phyloP scores from a whole-genome alignment of 345 rosid genomes.

The Corchorus olitorius region DNA sequence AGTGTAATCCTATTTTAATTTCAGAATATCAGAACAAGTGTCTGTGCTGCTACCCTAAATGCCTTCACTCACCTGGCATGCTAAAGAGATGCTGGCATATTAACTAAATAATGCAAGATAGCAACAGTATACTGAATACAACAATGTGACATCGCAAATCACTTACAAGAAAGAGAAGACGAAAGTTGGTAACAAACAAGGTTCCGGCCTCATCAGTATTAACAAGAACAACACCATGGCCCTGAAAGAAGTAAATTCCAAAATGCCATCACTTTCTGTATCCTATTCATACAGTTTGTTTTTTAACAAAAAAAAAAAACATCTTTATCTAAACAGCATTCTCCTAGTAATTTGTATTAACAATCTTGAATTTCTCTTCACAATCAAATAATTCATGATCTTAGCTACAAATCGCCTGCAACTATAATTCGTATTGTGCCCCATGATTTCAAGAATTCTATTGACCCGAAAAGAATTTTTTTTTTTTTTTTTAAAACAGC shows the following conservation, averaged over 20 bases:
- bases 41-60: neutral
- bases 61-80: neutral
- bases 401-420: neutral
- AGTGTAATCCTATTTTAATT: neutral
- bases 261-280: neutral
- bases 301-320: neutral
- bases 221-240: conserved; percentile 79
- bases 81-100: conserved; percentile 7
- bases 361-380: neutral
- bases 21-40: neutral
- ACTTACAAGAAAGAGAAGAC: conserved; percentile 90
- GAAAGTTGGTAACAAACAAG: conserved; percentile 84
- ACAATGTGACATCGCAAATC: neutral
- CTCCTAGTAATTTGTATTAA: neutral
- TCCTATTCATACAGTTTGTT: neutral
- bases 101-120: conserved; percentile 12
- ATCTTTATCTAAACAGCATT: neutral
- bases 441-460: neutral
- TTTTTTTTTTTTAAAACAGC: neutral
- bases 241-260: conserved; percentile 48
- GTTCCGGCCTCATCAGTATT: conserved; percentile 86
- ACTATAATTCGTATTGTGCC: neutral
- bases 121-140: neutral
- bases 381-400: neutral
- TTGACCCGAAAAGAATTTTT: too few relatives aligned